These are phyloP conservation scores for Arthromyces matolae DNA, from an alignment of 768 basidiomycete species.

Conservation along the genomic window DNA sequence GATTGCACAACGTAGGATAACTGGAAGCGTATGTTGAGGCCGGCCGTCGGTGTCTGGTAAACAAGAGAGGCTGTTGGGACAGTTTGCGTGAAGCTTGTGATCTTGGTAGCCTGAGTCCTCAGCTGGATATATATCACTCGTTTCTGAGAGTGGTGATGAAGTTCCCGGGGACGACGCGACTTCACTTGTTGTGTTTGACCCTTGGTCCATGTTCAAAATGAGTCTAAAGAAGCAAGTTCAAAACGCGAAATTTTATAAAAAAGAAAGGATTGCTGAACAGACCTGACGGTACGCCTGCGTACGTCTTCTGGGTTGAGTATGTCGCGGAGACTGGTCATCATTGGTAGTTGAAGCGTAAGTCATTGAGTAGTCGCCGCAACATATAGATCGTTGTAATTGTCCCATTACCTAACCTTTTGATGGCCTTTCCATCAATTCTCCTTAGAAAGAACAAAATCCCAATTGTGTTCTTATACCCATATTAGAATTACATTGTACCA, in stretches of 20 bases:
- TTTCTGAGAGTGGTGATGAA: conserved; percentile 32
- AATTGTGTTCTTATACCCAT: conserved; percentile 9
- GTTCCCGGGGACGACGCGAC: conserved; percentile 26
- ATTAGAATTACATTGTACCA: conserved; percentile 12
- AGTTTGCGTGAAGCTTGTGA: conserved; percentile 68
- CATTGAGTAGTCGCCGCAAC: conserved; percentile 18
- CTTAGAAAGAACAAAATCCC: conserved; percentile 11
- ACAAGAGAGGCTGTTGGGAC: conserved; percentile 74
- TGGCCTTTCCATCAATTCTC: conserved; percentile 14
- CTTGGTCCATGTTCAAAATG: conserved; percentile 25
- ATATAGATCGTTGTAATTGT: background rate
- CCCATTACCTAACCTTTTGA: conserved; percentile 21
- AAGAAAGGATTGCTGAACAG: too few relatives aligned
- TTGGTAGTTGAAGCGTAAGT: conserved; percentile 17
- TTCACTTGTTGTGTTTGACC: conserved; percentile 26
- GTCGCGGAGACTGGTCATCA: conserved; percentile 55
- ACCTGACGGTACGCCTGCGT: conserved; percentile 40
- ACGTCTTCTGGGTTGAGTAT: conserved; percentile 53
- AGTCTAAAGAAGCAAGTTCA: conserved; percentile 22
- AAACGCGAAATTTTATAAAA: conserved; percentile 9
- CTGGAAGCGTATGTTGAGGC: conserved; percentile 81
- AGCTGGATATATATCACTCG: conserved; percentile 26
- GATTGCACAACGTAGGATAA: conserved; percentile 82
- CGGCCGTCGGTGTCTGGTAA: conserved; percentile 75
- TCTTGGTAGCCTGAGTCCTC: conserved; percentile 23